phyloP scores from a whole-genome alignment of 225 moss, liverwort and hornwort species.

The Sphagnum tenellum region DNA sequence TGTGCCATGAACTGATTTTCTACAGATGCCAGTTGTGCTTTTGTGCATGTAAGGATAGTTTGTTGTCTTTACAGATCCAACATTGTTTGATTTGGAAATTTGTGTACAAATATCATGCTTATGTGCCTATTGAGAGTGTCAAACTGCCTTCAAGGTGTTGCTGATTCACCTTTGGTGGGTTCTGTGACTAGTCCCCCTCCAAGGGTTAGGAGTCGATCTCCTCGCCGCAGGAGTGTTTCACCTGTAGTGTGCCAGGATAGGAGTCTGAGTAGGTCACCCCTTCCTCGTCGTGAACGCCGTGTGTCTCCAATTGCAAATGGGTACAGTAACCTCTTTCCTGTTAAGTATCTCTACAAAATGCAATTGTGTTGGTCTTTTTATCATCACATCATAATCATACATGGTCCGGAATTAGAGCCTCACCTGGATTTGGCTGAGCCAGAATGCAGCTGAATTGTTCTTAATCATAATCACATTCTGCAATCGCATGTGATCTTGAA shows the following conservation, averaged over 20 bases:
- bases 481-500: background rate
- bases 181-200: constrained; percentile 22
- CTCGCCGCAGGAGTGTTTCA: constrained; percentile 72
- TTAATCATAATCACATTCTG: background rate
- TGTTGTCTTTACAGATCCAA: too few relatives aligned
- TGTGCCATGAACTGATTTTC: too few relatives aligned
- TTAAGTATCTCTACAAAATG: background rate
- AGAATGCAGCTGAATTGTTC: too few relatives aligned
- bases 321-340: constrained; percentile 19
- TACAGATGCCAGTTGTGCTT: too few relatives aligned
- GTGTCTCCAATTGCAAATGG: constrained; percentile 86
- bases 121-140: too few relatives aligned
- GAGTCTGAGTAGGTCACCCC: constrained; percentile 86
- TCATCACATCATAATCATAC: background rate
- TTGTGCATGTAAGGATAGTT: too few relatives aligned
- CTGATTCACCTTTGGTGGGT: too few relatives aligned
- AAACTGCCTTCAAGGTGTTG: too few relatives aligned
- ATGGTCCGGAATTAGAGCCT: background rate
- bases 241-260: constrained; percentile 72
- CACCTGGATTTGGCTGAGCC: background rate
- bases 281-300: constrained; percentile 85
- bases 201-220: constrained; percentile 78
- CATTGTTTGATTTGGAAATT: too few relatives aligned
- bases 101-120: too few relatives aligned
- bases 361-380: background rate